A percentile compares a stretch with the other conserved stretches of the same genome.
These are phyloP conservation scores for Lentinus brumalis DNA, from an alignment of 768 basidiomycete genomes.

Conservation along the genomic window DNA sequence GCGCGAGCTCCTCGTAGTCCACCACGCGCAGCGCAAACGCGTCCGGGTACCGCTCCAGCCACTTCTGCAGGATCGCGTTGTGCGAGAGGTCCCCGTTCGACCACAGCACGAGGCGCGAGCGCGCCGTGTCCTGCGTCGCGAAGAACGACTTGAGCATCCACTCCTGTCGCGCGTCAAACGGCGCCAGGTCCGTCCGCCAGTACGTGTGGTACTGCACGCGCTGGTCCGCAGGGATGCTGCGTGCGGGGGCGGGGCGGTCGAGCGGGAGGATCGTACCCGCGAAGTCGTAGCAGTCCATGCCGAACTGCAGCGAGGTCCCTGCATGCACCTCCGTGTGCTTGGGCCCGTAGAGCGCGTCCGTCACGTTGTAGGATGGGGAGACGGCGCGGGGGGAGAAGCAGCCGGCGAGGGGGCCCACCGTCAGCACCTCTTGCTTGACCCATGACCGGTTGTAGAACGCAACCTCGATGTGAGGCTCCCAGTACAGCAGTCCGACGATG, in stretches of 20 bases:
- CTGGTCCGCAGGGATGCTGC: slow-evolving; percentile 19
- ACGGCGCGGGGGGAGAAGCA: slow-evolving; percentile 71
- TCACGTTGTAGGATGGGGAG: slow-evolving; percentile 69
- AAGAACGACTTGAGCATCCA: slow-evolving; percentile 93
- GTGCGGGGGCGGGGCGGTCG: slow-evolving; percentile 9
- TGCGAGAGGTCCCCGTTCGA: slow-evolving; percentile 76
- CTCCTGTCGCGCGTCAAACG: slow-evolving; percentile 82
- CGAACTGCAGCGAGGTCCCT: slow-evolving; percentile 74
- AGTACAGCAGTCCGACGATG: slow-evolving; percentile 55
- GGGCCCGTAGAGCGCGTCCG: slow-evolving; percentile 61
- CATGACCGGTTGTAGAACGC: slow-evolving; percentile 77
- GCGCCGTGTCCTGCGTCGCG: slow-evolving; percentile 76
- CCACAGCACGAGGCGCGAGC: slow-evolving; percentile 81
- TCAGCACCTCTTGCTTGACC: slow-evolving; percentile 72
- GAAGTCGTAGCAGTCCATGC: slow-evolving; percentile 92
- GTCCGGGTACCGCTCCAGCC: slow-evolving; percentile 64
- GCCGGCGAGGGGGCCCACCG: slow-evolving; percentile 61
- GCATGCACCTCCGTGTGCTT: slow-evolving; percentile 75
- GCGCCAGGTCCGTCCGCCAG: slow-evolving; percentile 87
- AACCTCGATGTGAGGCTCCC: slow-evolving; percentile 87
- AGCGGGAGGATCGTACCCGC: slow-evolving; percentile 68
- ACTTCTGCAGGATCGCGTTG: slow-evolving; percentile 59
- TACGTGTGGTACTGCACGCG: slow-evolving; percentile 85
- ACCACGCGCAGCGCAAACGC: slow-evolving; percentile 72
- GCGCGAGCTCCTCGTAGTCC: slow-evolving; percentile 66